phyloP scores from a whole-genome alignment of 306 rosid species.

The Sindora glabra region DNA sequence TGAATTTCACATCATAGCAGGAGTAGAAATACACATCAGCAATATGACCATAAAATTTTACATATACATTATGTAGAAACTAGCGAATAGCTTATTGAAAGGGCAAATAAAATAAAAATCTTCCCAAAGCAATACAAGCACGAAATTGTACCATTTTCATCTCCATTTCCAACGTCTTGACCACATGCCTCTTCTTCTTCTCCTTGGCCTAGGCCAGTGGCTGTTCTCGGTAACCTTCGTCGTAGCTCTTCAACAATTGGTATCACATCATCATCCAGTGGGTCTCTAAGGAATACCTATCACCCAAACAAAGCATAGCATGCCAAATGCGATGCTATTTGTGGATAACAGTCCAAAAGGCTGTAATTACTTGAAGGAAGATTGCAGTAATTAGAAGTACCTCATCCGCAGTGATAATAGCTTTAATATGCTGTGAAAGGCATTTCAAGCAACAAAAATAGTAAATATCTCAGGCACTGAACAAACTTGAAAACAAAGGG shows the following conservation, averaged over 20 bases:
- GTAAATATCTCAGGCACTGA: background rate
- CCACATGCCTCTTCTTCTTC: conserved; percentile 45
- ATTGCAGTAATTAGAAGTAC: conserved; percentile 16
- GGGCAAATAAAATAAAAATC: background rate
- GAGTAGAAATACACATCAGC: too few relatives aligned
- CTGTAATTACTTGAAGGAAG: background rate
- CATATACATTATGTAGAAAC: too few relatives aligned
- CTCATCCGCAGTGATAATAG: conserved; percentile 77
- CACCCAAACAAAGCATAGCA: background rate
- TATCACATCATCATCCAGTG: conserved; percentile 50
- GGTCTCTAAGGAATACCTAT: conserved; percentile 74
- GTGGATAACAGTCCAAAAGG: too few relatives aligned
- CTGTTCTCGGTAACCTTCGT: conserved; percentile 40
- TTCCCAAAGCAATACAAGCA: background rate
- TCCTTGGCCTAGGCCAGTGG: conserved; percentile 30
- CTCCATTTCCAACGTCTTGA: conserved; percentile 42
- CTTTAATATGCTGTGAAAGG: conserved; percentile 70
- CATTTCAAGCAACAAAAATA: background rate
- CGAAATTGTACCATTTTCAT: conserved; percentile 57
- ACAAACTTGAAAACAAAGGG: background rate
- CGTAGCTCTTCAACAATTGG: conserved; percentile 65
- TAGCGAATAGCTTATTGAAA: too few relatives aligned
- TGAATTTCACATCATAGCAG: background rate
- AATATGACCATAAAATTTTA: too few relatives aligned
- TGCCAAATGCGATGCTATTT: background rate